phyloP scores from a whole-genome alignment of 2,329 filamentous ascomycete genomes.

The Fulvia fulva region DNA sequence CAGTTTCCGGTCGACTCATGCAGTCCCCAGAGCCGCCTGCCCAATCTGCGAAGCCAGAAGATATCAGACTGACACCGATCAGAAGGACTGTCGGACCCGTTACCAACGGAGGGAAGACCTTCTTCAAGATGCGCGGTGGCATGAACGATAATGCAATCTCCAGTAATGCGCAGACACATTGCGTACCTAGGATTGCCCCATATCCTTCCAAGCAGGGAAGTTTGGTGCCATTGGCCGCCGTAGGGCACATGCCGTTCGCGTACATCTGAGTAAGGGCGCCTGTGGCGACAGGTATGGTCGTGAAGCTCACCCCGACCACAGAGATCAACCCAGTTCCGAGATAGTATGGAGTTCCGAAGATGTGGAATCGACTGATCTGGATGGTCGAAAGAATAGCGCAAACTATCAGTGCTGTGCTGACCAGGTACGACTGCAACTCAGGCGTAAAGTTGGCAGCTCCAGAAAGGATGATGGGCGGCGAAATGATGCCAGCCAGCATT shows the following conservation, averaged over 20 bases:
- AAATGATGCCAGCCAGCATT: slow-evolving; percentile 67
- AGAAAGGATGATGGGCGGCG: slow-evolving; percentile 70
- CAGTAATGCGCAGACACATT: slow-evolving; percentile 48
- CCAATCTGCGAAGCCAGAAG: slow-evolving; percentile 72
- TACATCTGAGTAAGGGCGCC: slow-evolving; percentile 77
- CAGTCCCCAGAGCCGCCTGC: slow-evolving; percentile 66
- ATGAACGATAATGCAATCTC: slow-evolving; percentile 74
- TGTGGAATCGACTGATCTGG: slow-evolving; percentile 73
- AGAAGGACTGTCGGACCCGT: slow-evolving; percentile 65
- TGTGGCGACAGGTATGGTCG: slow-evolving; percentile 68
- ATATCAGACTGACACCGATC: slow-evolving; percentile 70
- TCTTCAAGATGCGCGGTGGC: slow-evolving; percentile 59
- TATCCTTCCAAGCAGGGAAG: slow-evolving; percentile 74
- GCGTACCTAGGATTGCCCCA: slow-evolving; percentile 69
- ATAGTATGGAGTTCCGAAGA: slow-evolving; percentile 68
- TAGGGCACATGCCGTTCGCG: slow-evolving; percentile 63
- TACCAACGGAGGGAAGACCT: slow-evolving; percentile 73
- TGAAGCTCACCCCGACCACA: slow-evolving; percentile 74
- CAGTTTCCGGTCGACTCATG: slow-evolving; percentile 42
- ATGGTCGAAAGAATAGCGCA: slow-evolving; percentile 70
- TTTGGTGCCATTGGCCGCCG: slow-evolving; percentile 57
- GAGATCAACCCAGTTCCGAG: slow-evolving; percentile 76
- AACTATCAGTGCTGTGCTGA: slow-evolving; percentile 74
- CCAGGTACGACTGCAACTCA: slow-evolving; percentile 67
- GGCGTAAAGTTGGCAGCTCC: slow-evolving; percentile 61